phyloP scores from a whole-genome alignment of 1,284 basidiomycete genomes.

The Ceratorhiza oryzae-sativae region DNA sequence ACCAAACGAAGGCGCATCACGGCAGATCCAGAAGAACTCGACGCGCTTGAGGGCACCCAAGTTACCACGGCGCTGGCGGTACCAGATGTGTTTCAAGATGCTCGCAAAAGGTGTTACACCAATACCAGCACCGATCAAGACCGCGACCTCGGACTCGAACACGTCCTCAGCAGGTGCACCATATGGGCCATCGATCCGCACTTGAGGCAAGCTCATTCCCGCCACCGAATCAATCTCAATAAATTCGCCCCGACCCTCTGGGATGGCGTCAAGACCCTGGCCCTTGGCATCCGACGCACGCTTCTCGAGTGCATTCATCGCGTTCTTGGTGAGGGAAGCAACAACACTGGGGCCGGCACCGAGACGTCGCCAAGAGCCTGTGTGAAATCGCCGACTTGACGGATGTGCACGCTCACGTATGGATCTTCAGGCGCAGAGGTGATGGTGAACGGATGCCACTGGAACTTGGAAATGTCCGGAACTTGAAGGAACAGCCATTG shows the following conservation, averaged over 20 bases:
- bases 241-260: conserved; percentile 69
- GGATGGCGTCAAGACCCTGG: conserved; percentile 47
- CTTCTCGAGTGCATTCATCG: conserved; percentile 77
- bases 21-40: conserved; percentile 91
- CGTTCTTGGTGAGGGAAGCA: conserved; percentile 72
- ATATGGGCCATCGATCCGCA: conserved; percentile 86
- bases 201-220: conserved; percentile 61
- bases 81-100: conserved; percentile 93
- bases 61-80: conserved; percentile 77
- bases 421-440: conserved; percentile 91
- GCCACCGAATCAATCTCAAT: conserved; percentile 70
- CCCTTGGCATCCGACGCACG: conserved; percentile 53
- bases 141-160: conserved; percentile 82
- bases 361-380: conserved; percentile 76
- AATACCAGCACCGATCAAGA: conserved; percentile 88
- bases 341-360: conserved; percentile 80
- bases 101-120: conserved; percentile 91
- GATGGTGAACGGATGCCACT: conserved; percentile 96
- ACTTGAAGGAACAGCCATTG: conserved; percentile 92
- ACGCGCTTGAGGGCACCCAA: conserved; percentile 81
- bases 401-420: conserved; percentile 87
- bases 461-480: conserved; percentile 79
- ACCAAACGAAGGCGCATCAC: conserved; percentile 87
- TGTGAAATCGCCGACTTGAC: conserved; percentile 91
- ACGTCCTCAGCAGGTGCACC: conserved; percentile 91